phyloP scores from a whole-genome alignment of 2,329 filamentous ascomycete genomes.

The Onygenales sp. region DNA sequence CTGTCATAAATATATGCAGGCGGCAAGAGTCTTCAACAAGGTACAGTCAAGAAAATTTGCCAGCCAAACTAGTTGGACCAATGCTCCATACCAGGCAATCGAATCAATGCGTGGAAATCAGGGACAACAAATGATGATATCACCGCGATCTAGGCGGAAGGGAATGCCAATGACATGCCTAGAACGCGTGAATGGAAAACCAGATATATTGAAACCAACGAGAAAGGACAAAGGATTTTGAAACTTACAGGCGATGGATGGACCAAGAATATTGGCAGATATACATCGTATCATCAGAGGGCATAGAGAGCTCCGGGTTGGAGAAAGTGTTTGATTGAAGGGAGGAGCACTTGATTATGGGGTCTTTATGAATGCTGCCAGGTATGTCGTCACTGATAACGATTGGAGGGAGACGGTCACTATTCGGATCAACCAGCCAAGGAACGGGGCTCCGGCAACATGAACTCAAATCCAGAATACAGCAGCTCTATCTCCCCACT shows the following conservation, averaged over 20 bases:
- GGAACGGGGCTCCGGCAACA: not conserved
- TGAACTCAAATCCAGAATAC: not conserved
- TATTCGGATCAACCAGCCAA: not conserved
- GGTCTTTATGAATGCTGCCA: not conserved
- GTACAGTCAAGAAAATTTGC: too few species aligned
- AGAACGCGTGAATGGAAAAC: not conserved
- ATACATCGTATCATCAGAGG: not conserved
- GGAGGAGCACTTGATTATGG: not conserved
- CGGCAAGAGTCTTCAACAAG: too few species aligned
- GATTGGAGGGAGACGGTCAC: not conserved
- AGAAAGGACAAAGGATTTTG: not conserved
- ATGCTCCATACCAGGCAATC: too few species aligned
- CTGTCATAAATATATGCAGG: too few species aligned
- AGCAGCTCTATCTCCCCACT: not conserved
- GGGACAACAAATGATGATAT: not conserved
- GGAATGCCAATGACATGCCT: not conserved
- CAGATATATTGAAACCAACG: not conserved
- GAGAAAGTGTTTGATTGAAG: not conserved
- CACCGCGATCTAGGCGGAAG: not conserved
- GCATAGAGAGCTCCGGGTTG: not conserved
- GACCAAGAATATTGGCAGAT: too few species aligned
- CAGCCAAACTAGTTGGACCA: too few species aligned
- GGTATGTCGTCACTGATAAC: slow-evolving; percentile 1
- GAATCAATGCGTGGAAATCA: not conserved
- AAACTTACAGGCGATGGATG: not conserved